Percentiles rank a stretch among this genome's conserved stretches.
These are phyloP conservation scores for Tylopilus plumbeoviolaceoides DNA, from an alignment of 768 basidiomycete genomes.

Conservation along the genomic window DNA sequence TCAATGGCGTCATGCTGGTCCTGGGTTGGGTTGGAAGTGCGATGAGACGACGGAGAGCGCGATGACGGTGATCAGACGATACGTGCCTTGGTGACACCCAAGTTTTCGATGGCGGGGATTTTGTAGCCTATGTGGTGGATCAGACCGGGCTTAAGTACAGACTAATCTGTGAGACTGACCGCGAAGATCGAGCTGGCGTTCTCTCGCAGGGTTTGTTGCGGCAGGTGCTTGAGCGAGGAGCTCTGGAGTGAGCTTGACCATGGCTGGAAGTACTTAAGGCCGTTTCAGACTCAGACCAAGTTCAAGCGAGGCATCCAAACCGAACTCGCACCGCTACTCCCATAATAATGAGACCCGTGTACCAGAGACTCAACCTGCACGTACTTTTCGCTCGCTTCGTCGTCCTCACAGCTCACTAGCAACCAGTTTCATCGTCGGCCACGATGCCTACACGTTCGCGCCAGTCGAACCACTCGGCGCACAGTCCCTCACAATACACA, in stretches of 20 bases:
- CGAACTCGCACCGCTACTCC: constrained; percentile 15
- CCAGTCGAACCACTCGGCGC: constrained; percentile 58
- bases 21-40: constrained; percentile 33
- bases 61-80: constrained; percentile 17
- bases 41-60: constrained; percentile 12
- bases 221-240: constrained; percentile 80
- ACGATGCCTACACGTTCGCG: constrained; percentile 77
- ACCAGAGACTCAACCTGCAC: constrained; percentile 72
- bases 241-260: constrained; percentile 93
- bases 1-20: constrained; percentile 95
- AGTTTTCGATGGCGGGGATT: constrained; percentile 94
- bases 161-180: constrained; percentile 44
- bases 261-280: constrained; percentile 22
- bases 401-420: background rate
- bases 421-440: constrained; percentile 59
- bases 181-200: constrained; percentile 88
- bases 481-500: constrained; percentile 66
- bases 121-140: constrained; percentile 64
- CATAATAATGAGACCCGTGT: constrained; percentile 54
- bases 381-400: constrained; percentile 16
- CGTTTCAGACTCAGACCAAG: constrained; percentile 35
- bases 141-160: constrained; percentile 6
- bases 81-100: constrained; percentile 84
- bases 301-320: constrained; percentile 18
- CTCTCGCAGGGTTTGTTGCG: constrained; percentile 76